phyloP scores from a whole-genome alignment of 2,329 filamentous ascomycete genomes.

The Tolypocladium sp. region DNA sequence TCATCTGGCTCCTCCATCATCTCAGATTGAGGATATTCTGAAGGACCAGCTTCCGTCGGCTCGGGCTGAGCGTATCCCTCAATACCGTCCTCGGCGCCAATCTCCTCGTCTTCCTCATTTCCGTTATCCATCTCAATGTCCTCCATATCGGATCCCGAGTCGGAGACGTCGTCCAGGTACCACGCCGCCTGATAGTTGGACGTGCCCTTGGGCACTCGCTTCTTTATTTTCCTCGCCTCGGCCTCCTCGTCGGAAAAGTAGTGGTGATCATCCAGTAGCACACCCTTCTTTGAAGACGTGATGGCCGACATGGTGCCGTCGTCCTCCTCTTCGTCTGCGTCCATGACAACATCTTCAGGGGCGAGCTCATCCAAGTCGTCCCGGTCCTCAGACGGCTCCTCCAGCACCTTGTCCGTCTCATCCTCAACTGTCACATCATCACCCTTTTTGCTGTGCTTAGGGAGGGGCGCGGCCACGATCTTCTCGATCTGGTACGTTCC shows the following conservation, averaged over 20 bases:
- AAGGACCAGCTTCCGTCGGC: slow-evolving; percentile 68
- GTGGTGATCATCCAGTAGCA: slow-evolving; percentile 91
- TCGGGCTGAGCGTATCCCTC: slow-evolving; percentile 59
- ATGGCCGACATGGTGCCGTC: slow-evolving; percentile 24
- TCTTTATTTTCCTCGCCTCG: slow-evolving; percentile 48
- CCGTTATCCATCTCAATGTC: slow-evolving; percentile 52
- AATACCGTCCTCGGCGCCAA: slow-evolving; percentile 73
- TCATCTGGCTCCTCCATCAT: slow-evolving; percentile 83
- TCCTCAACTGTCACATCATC: slow-evolving; percentile 60
- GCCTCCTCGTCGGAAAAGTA: slow-evolving; percentile 90
- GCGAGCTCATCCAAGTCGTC: slow-evolving; percentile 79
- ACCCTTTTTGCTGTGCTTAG: slow-evolving; percentile 48
- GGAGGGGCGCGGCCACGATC: slow-evolving; percentile 68
- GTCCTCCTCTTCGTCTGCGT: slow-evolving; percentile 47
- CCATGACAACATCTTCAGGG: slow-evolving; percentile 76
- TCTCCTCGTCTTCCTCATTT: slow-evolving; percentile 46
- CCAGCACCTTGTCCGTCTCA: slow-evolving; percentile 49
- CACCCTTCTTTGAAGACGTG: slow-evolving; percentile 62
- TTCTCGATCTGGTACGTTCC: slow-evolving; percentile 88
- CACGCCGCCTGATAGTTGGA: slow-evolving; percentile 92
- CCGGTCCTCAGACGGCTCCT: slow-evolving; percentile 65
- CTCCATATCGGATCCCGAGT: slow-evolving; percentile 77
- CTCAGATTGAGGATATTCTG: slow-evolving; percentile 90
- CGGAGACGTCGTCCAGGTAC: slow-evolving; percentile 76
- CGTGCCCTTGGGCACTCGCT: slow-evolving; percentile 78